Base-by-base conservation (phyloP, 352 stramenopile species). In the Globisporangium recalcitrans region DNA sequence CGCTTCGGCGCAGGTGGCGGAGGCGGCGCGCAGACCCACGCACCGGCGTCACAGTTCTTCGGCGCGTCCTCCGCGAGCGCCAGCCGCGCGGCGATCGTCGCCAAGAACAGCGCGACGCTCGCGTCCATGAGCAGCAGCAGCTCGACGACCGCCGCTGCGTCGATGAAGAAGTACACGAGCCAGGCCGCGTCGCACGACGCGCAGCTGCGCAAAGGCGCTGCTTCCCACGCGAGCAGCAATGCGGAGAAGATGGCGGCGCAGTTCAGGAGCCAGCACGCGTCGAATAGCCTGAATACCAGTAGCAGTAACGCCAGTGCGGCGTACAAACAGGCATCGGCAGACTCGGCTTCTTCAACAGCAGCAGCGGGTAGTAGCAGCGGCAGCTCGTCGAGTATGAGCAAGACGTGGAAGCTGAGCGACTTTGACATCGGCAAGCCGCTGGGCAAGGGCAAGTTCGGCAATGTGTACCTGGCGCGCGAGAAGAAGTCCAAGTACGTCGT, bases 361-460 rank as follows among this genome's bases (percentile, higher is more conserved):
- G 46, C 53, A 51, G 38, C 53, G 8, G 49, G 40, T 6, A 49
- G 8, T 22, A 70, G 68, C 46, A 34, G 24, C 53, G 14, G 27
- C 62, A 34, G 19, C 49, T 19, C 11, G 11, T 16, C 44, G 9
- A 40, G 27, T 10, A 27, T 52, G 34, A 36, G 36, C 51, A 87
- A 86, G 69, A 91, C 74, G 38, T 98, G 92, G 97, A 97, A 89
- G 55, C 74, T 99, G 24, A 90, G 88, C 62, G 98, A 99, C 77
- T 99, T 99, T 90, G 97, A 99, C 64, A 99, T 99, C 65, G 98
- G 97, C 46, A 98, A 98, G 60, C 97, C 96, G 1, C 83, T 99
- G 34, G 98, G 98, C 8, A 91, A 95, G 36, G 98, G 98, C 58
- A 99, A 99, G 72, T 99, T 99, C 72, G 97, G 97, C 51, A 97